phyloP scores from a whole-genome alignment of 306 rosid species.

The Hippophae gyantsensis region DNA sequence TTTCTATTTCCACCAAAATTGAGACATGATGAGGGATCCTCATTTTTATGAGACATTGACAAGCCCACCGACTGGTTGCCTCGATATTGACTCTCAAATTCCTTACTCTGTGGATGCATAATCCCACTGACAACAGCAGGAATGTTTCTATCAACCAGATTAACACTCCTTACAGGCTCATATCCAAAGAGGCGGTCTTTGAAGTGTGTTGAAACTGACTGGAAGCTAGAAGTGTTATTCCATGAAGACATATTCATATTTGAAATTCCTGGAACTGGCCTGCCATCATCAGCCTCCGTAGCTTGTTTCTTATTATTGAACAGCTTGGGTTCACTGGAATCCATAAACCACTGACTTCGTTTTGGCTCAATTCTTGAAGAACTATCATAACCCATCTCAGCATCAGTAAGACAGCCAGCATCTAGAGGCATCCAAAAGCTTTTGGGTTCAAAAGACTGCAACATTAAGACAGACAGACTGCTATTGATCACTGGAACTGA shows the following conservation, averaged over 20 bases:
- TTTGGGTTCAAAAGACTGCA: conserved; percentile 81
- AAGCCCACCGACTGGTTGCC: conserved; percentile 53
- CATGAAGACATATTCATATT: conserved; percentile 52
- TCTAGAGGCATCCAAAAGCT: conserved; percentile 67
- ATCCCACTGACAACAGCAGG: conserved; percentile 50
- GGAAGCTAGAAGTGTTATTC: conserved; percentile 69
- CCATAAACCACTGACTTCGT: conserved; percentile 78
- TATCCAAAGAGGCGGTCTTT: conserved; percentile 70
- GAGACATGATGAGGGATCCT: conserved; percentile 59
- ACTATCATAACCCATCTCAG: conserved; percentile 64
- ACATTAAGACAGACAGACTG: conserved; percentile 8
- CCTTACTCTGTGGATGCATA: conserved; percentile 49
- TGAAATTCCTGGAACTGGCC: conserved; percentile 51
- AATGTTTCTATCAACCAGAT: conserved; percentile 59
- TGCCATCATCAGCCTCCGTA: conserved; percentile 47
- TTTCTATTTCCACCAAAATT: conserved; percentile 75
- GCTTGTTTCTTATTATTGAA: conserved; percentile 73
- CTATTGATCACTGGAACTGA: background rate
- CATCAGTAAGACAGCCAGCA: conserved; percentile 68
- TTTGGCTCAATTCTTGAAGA: conserved; percentile 70
- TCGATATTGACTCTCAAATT: conserved; percentile 52
- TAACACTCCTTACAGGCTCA: conserved; percentile 41
- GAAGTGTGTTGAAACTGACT: conserved; percentile 57
- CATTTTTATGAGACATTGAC: conserved; percentile 53
- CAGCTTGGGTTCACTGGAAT: conserved; percentile 48